Base-by-base conservation (phyloP, 768 basidiomycete genomes). In the Lactifluus hygrophoroides region DNA sequence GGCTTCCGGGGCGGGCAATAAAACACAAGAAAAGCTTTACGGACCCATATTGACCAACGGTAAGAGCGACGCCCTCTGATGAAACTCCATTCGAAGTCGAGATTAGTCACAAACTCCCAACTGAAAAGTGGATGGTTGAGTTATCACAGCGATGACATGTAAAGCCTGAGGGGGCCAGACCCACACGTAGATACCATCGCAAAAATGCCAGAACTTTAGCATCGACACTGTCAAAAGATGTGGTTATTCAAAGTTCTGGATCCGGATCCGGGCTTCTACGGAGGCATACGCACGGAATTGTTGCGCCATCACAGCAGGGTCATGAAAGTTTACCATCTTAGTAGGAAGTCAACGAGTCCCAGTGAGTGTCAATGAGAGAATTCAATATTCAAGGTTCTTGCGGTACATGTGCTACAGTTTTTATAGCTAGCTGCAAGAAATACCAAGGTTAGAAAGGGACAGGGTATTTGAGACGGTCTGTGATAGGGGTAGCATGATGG, bases 11-110 rank as follows among this genome's bases (percentile, higher is more conserved):
- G n/a, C 5, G 11, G 32, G 32, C 5, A 5, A 25, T 3, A 17
- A 27, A n/a, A 27, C 3, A 13, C n/a, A n/a, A 6, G 30, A 32
- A 17, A 10, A 25, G 17, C 17, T 10, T 5, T 42, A 56, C 55
- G 14, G 9, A 56, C 55, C 47, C 28, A 56, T 48, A 56, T 49
- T 3, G 55, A 38, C 55, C 55, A 56, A 6, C 46, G 55, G 38
- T 56, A 56, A 10, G 55, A 46, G 35, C 38, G 55, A 42, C n/a
- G 46, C 5, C 55, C 46, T 42, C 37, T 35, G n/a, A 56, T 30
- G 47, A 56, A 19, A 11, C 17, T 32, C 55, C 37, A 56, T 21
- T 56, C 55, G 19, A 48, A 56, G 4, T 42, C 30, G 19, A 56
- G 55, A 5, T 27, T 49, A 10, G 38, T 56, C 14, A 56, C 17